Evolutionary conservation across 495 filamentous ascomycete species (phyloP).

Genomic region (Bathelium albidoporum): DNA sequence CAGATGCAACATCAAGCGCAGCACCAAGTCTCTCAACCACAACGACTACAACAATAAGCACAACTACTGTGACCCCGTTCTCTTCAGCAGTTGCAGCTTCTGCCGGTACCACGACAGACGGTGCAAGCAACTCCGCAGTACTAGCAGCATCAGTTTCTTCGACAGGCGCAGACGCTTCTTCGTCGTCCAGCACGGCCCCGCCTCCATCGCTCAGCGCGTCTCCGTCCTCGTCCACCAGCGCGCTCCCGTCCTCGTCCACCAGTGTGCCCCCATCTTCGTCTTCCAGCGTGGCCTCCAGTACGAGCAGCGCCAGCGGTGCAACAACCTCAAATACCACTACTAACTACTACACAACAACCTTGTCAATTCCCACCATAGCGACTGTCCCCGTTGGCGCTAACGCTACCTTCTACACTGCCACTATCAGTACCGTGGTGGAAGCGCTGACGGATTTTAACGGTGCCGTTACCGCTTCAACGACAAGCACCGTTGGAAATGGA

Average conservation of each 20-base stretch:
- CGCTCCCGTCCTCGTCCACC: too few relatives aligned
- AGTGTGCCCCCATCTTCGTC: too few relatives aligned
- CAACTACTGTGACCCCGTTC: neutral
- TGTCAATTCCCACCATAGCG: neutral
- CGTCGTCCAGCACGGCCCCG: neutral
- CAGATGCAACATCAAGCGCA: neutral
- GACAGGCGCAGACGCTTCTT: too few relatives aligned
- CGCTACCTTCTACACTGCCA: neutral
- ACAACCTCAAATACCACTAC: neutral
- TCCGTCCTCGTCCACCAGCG: too few relatives aligned
- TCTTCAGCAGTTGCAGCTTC: neutral
- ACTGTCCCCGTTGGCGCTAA: neutral
- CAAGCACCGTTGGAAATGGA: neutral
- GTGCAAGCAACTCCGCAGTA: too few relatives aligned
- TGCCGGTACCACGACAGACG: neutral
- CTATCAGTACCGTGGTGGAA: neutral
- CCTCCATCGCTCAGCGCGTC: neutral
- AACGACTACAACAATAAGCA: neutral
- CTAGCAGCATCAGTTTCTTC: too few relatives aligned
- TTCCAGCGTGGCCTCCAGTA: too few relatives aligned
- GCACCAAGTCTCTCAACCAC: neutral
- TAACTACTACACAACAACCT: too few relatives aligned
- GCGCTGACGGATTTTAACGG: neutral
- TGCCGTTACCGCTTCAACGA: neutral
- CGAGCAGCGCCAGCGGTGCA: neutral